Evolutionary conservation across 441 rosid species (phyloP).

Genomic region (Manihot esculenta): DNA sequence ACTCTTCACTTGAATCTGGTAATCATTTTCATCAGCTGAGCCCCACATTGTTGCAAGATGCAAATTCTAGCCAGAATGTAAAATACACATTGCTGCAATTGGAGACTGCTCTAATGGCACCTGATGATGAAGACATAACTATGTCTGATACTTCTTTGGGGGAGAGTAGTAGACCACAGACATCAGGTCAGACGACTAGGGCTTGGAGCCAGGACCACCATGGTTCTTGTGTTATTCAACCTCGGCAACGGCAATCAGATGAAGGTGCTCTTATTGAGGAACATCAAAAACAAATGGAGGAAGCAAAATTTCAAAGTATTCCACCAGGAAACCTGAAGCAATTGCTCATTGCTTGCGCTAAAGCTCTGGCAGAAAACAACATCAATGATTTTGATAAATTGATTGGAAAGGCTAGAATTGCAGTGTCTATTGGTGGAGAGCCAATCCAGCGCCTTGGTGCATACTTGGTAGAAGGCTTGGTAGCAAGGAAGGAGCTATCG

Average conservation of each 20-base stretch:
- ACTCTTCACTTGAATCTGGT: constrained; percentile 44
- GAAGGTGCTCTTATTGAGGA: constrained; percentile 37
- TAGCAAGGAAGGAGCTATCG: constrained; percentile 67
- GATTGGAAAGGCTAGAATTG: constrained; percentile 49
- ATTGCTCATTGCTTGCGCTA: constrained; percentile 70
- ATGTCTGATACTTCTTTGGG: constrained; percentile 24
- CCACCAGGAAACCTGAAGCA: constrained; percentile 57
- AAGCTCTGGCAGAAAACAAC: constrained; percentile 57
- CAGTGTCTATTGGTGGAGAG: constrained; percentile 67
- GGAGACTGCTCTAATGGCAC: constrained; percentile 53
- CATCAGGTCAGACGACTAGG: constrained; percentile 32
- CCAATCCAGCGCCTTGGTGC: constrained; percentile 90
- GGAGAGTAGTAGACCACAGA: constrained; percentile 26
- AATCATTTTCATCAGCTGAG: constrained; percentile 32
- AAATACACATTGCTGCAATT: constrained; percentile 43
- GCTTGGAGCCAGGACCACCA: constrained; percentile 32
- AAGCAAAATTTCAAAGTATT: constrained; percentile 29
- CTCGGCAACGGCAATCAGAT: constrained; percentile 31
- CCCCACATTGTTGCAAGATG: constrained; percentile 37
- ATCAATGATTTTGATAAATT: constrained; percentile 46
- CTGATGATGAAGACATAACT: constrained; percentile 39
- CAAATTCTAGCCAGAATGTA: constrained; percentile 33
- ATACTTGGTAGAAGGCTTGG: constrained; percentile 76
- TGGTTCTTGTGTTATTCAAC: constrained; percentile 32
- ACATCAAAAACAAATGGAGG: constrained; percentile 33